phyloP scores from a whole-genome alignment of 2,329 filamentous ascomycete species.

The Verruconis gallopava region DNA sequence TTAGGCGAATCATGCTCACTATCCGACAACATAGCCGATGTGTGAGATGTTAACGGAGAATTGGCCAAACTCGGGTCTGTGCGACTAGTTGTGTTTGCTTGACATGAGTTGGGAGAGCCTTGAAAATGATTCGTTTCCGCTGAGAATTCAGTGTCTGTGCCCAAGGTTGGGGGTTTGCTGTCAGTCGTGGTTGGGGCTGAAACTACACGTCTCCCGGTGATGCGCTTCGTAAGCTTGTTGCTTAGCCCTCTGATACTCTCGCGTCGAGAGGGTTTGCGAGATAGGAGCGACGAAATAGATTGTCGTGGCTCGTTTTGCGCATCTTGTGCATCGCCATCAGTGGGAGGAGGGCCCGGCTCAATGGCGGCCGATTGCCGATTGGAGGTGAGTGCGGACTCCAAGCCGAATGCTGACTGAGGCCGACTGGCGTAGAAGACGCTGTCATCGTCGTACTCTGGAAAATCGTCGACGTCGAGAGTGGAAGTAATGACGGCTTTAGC shows the following conservation, averaged over 20 bases:
- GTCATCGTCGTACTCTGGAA: conserved; percentile 25
- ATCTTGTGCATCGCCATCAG: not conserved
- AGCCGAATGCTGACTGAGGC: conserved; percentile 25
- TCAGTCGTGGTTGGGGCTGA: not conserved
- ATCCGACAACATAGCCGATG: not conserved
- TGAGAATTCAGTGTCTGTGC: not conserved
- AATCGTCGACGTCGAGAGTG: conserved; percentile 24
- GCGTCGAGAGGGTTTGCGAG: conserved; percentile 7
- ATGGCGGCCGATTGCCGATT: not conserved
- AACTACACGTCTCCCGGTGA: not conserved
- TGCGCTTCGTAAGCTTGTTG: conserved; percentile 1
- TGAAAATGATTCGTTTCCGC: not conserved
- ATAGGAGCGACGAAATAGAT: conserved; percentile 34
- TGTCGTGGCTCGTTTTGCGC: conserved; percentile 22
- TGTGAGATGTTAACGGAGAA: not conserved
- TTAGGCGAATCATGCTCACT: not conserved
- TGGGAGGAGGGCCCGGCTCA: not conserved
- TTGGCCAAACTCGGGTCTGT: not conserved
- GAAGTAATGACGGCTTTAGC: conserved; percentile 26
- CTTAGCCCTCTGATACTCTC: not conserved
- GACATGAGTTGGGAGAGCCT: not conserved
- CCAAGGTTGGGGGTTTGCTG: not conserved
- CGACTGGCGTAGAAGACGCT: conserved; percentile 26
- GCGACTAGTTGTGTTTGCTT: not conserved
- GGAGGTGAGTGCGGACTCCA: conserved; percentile 13